phyloP scores from a whole-genome alignment of 2,329 filamentous ascomycete genomes.

The Cadophora luteo-olivacea region DNA sequence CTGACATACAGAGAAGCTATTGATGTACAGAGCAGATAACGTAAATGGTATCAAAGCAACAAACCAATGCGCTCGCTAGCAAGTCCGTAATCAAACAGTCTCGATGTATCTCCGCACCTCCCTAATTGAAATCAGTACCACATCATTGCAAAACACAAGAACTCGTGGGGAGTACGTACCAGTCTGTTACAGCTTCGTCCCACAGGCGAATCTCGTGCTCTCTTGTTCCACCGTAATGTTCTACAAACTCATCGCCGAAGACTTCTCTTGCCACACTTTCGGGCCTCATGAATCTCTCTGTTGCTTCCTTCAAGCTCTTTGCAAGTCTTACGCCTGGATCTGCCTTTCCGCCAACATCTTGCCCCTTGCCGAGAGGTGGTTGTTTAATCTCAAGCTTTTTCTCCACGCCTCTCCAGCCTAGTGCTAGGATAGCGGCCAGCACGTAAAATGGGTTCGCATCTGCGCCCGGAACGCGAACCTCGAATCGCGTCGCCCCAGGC shows the following conservation, averaged over 20 bases:
- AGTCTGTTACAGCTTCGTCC: constrained; percentile 97
- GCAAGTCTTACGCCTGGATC: constrained; percentile 82
- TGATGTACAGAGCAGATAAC: constrained; percentile 6
- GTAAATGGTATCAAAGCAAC: constrained; percentile 14
- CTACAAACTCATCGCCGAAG: constrained; percentile 93
- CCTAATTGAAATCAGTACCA: constrained; percentile 52
- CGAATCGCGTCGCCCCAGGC: constrained; percentile 86
- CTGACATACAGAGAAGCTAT: constrained; percentile 11
- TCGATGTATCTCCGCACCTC: constrained; percentile 78
- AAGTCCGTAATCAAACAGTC: constrained; percentile 50
- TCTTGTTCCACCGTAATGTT: constrained; percentile 91
- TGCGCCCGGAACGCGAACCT: constrained; percentile 92
- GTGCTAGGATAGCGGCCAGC: constrained; percentile 82
- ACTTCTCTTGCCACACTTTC: constrained; percentile 92
- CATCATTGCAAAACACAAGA: neutral
- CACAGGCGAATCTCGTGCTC: constrained; percentile 90
- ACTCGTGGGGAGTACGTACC: constrained; percentile 61
- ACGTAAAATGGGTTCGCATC: constrained; percentile 91
- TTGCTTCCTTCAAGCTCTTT: constrained; percentile 86
- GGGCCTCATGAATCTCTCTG: constrained; percentile 74
- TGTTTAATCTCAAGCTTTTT: constrained; percentile 86
- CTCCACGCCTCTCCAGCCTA: constrained; percentile 91
- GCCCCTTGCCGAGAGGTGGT: constrained; percentile 83
- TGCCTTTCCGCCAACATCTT: constrained; percentile 74
- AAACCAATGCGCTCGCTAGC: neutral